Conservation (phyloP, 805 yeast genomes). For the Maudiozyma serrabonitensis region DNA sequence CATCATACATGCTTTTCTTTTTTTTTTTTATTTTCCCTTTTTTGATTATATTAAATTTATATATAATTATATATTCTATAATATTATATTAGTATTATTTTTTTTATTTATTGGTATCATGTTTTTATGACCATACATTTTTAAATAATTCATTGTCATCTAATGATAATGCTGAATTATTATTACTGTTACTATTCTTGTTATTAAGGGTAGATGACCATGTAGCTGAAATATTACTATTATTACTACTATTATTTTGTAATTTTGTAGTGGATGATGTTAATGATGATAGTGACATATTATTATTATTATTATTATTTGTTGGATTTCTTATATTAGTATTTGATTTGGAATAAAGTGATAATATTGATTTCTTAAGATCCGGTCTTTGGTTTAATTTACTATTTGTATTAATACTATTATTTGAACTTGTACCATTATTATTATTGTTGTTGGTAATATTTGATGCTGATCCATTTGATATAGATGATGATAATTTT, state of each 20-base stretch:
- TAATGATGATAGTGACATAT: neutral
- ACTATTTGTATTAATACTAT: constrained; percentile 7
- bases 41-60: neutral
- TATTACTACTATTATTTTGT: neutral
- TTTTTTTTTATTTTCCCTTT: too few species aligned
- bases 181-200: constrained; percentile 5
- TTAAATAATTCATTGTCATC: constrained; percentile 58
- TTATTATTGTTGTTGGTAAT: neutral
- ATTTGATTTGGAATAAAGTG: constrained; percentile 63
- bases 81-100: neutral
- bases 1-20: neutral
- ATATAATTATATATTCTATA: neutral
- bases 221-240: neutral
- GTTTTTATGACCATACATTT: constrained; percentile 53
- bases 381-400: constrained; percentile 52
- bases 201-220: neutral
- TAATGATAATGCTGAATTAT: constrained; percentile 22
- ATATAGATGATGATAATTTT: constrained; percentile 4
- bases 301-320: neutral
- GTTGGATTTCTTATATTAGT: constrained; percentile 2
- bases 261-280: neutral
- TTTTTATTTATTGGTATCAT: neutral
- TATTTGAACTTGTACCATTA: constrained; percentile 1
- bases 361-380: constrained; percentile 81
- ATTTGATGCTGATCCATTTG: neutral